Evolutionary conservation across 345 rosid species (phyloP).

Genomic region (Linum tenue): DNA sequence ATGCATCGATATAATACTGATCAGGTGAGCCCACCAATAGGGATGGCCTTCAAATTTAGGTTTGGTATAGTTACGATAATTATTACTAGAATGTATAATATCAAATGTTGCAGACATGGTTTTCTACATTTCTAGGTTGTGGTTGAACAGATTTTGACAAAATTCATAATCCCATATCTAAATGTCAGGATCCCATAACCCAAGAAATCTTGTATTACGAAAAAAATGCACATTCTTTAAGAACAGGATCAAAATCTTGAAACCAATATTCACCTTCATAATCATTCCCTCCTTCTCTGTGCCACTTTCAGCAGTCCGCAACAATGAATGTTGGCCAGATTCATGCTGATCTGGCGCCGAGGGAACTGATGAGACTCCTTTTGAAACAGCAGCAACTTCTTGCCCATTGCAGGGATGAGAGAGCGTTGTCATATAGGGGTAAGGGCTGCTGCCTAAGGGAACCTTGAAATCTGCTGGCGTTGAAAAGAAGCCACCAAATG

Average conservation of each 20-base stretch:
- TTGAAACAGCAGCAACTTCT: conserved; percentile 29
- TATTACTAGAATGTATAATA: background rate
- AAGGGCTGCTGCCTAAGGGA: conserved; percentile 22
- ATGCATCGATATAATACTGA: too few relatives aligned
- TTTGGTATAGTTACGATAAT: too few relatives aligned
- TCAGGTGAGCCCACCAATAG: too few relatives aligned
- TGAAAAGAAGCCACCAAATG: conserved; percentile 82
- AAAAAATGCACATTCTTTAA: conserved; percentile 2
- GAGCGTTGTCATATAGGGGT: conserved; percentile 17
- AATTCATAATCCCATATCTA: background rate
- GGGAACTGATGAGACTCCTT: conserved; percentile 26
- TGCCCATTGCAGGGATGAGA: conserved; percentile 33
- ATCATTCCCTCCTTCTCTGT: conserved; percentile 21
- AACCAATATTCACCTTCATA: conserved; percentile 32
- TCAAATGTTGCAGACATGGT: background rate
- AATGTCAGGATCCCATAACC: background rate
- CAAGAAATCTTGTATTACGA: background rate
- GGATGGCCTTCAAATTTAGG: too few relatives aligned
- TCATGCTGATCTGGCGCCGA: conserved; percentile 55
- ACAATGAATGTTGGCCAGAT: conserved; percentile 57
- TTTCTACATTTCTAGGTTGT: background rate
- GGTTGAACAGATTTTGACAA: too few relatives aligned
- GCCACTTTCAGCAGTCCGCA: conserved; percentile 48
- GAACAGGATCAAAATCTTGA: conserved; percentile 1
- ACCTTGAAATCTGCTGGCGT: conserved; percentile 44